Conservation (phyloP, 768 basidiomycete species). For the Termitomyces heimii region DNA sequence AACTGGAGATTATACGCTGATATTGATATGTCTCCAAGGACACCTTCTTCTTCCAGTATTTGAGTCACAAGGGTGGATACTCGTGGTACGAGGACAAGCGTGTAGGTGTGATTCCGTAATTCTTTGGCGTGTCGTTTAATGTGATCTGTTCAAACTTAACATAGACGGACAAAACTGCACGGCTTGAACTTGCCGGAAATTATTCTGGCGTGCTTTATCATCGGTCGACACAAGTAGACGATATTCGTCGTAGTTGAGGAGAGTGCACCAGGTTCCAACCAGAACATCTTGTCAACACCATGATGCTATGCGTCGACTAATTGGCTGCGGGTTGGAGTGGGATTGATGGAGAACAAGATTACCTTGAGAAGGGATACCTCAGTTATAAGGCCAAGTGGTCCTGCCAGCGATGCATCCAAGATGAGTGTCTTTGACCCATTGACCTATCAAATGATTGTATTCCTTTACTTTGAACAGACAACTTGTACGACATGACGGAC, state of each 20-base stretch:
- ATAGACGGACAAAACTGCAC: constrained; percentile 8
- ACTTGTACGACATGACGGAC: constrained; percentile 31
- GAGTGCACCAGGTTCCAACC: constrained; percentile 89
- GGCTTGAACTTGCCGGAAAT: constrained; percentile 70
- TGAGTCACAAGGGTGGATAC: constrained; percentile 80
- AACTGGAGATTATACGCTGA: constrained; percentile 89
- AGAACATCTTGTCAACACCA: constrained; percentile 99
- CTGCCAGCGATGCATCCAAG: constrained; percentile 82
- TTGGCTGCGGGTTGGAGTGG: background rate
- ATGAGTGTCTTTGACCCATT: constrained; percentile 96
- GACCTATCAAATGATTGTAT: constrained; percentile 39
- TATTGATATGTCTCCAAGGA: constrained; percentile 89
- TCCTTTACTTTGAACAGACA: background rate
- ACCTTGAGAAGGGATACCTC: constrained; percentile 94
- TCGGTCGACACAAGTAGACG: constrained; percentile 88
- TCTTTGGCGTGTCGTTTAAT: constrained; percentile 76
- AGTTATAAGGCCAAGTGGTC: constrained; percentile 91
- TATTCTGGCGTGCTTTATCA: constrained; percentile 78
- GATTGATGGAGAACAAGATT: background rate
- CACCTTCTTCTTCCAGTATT: constrained; percentile 94
- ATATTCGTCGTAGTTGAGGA: constrained; percentile 81
- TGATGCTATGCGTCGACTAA: constrained; percentile 63
- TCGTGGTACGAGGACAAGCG: constrained; percentile 82
- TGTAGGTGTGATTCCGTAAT: constrained; percentile 76
- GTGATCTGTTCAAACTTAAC: constrained; percentile 61